Percentiles rank a stretch among this genome's conserved stretches.
phyloP scores from a whole-genome alignment of 495 filamentous ascomycete species.

The Neurospora sp. region DNA sequence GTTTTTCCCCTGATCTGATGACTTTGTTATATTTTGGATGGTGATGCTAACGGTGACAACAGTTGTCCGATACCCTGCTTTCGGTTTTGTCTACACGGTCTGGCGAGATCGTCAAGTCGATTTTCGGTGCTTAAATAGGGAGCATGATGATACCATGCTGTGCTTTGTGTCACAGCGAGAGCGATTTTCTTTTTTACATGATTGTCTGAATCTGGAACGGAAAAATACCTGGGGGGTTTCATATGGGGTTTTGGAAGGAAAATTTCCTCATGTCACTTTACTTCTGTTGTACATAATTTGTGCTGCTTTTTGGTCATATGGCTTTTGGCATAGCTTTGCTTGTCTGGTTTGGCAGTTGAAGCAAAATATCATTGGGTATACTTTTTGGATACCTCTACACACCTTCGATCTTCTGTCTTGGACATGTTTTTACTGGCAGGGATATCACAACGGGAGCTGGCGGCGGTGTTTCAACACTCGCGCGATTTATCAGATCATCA shows the following conservation, averaged over 20 bases:
- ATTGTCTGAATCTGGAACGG: background rate
- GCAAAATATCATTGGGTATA: background rate
- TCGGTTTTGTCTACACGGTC: slow-evolving; percentile 63
- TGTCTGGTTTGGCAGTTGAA: background rate
- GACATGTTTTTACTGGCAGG: background rate
- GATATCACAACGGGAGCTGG: background rate
- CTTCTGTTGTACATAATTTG: slow-evolving; percentile 4
- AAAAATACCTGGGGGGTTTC: background rate
- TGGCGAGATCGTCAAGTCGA: slow-evolving; percentile 64
- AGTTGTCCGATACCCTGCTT: slow-evolving; percentile 67
- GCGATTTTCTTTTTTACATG: background rate
- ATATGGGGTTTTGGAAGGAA: background rate
- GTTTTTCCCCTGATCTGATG: slow-evolving; percentile 18
- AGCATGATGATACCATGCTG: background rate
- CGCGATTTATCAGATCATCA: background rate
- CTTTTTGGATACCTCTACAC: background rate
- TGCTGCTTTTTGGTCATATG: background rate
- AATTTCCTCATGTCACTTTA: background rate
- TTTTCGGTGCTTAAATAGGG: slow-evolving; percentile 41
- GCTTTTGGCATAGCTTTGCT: background rate
- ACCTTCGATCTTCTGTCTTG: background rate
- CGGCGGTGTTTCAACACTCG: background rate
- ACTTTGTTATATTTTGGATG: background rate
- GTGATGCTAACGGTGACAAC: slow-evolving; percentile 2
- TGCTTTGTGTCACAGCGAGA: background rate